These are phyloP conservation scores for Heliosperma pusillum DNA, from an alignment of 148 eudicot genomes.

Conservation along the genomic window DNA sequence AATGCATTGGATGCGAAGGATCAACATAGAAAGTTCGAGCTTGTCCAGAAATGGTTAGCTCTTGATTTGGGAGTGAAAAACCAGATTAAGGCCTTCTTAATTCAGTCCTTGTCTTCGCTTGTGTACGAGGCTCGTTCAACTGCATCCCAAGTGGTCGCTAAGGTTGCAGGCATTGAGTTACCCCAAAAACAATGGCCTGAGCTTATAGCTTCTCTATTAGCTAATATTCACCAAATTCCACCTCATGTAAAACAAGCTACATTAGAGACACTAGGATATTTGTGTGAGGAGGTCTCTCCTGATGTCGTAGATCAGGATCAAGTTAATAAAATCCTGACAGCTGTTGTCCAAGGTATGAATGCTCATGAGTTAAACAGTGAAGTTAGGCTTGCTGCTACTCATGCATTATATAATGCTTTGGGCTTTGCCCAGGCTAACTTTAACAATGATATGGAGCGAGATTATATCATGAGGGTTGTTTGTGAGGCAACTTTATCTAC, in stretches of 20 bases:
- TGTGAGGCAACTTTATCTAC: conserved; percentile 83
- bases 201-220: conserved; percentile 60
- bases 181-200: conserved; percentile 98
- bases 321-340: conserved; percentile 88
- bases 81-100: conserved; percentile 74
- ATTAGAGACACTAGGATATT: conserved; percentile 81
- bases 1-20: conserved; percentile 97
- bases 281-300: conserved; percentile 93
- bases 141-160: conserved; percentile 94
- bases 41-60: conserved; percentile 80
- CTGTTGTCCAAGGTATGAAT: conserved; percentile 90
- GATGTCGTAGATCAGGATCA: conserved; percentile 92
- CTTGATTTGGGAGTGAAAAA: conserved; percentile 64
- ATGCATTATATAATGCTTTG: conserved; percentile 81
- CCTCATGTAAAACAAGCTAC: conserved; percentile 94
- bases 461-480: conserved; percentile 89
- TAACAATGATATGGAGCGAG: conserved; percentile 87
- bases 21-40: conserved; percentile 83
- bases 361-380: conserved; percentile 54
- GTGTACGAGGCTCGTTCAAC: conserved; percentile 83
- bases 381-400: conserved; percentile 91
- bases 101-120: conserved; percentile 76
- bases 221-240: conserved; percentile 78
- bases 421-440: conserved; percentile 95
- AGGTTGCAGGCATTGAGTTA: conserved; percentile 89